Percentiles rank a stretch among this genome's conserved stretches.
Conservation (phyloP, 2,329 filamentous ascomycete species). For the Talaromyces sp. region DNA sequence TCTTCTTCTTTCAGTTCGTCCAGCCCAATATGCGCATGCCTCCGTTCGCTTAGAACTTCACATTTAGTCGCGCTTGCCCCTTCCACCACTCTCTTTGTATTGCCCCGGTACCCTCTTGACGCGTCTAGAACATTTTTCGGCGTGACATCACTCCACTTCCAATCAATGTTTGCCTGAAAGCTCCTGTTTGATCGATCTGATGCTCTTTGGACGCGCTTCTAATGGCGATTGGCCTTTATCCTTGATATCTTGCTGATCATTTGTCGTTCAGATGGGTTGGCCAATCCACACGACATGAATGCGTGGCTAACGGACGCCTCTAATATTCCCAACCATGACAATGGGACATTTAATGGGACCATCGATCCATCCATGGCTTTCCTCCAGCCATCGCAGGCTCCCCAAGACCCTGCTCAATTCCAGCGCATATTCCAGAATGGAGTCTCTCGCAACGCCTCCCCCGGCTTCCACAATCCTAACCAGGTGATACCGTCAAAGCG, state of each 20-base stretch:
- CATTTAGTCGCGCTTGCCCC: constrained; percentile 18
- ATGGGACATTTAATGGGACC: constrained; percentile 47
- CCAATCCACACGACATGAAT: constrained; percentile 49
- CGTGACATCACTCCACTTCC: constrained; percentile 16
- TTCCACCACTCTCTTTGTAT: constrained; percentile 3
- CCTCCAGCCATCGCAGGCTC: constrained; percentile 44
- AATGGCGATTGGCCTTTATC: constrained; percentile 12
- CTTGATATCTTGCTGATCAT: constrained; percentile 26
- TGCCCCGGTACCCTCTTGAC: constrained; percentile 21
- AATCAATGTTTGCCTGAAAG: neutral
- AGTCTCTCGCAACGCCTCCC: constrained; percentile 76
- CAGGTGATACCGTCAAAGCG: constrained; percentile 87
- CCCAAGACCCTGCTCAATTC: constrained; percentile 52
- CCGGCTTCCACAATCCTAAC: constrained; percentile 73
- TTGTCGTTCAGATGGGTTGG: constrained; percentile 44
- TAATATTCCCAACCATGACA: constrained; percentile 47
- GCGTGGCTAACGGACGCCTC: constrained; percentile 49
- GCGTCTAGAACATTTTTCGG: constrained; percentile 24
- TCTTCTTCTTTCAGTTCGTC: constrained; percentile 10
- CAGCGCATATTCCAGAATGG: constrained; percentile 79
- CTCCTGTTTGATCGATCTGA: neutral
- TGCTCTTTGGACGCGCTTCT: neutral
- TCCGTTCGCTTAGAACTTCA: neutral
- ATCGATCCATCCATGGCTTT: constrained; percentile 49
- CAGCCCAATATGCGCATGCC: neutral